phyloP scores from a whole-genome alignment of 1,284 basidiomycete genomes.

The Ceratobasidium sp. region DNA sequence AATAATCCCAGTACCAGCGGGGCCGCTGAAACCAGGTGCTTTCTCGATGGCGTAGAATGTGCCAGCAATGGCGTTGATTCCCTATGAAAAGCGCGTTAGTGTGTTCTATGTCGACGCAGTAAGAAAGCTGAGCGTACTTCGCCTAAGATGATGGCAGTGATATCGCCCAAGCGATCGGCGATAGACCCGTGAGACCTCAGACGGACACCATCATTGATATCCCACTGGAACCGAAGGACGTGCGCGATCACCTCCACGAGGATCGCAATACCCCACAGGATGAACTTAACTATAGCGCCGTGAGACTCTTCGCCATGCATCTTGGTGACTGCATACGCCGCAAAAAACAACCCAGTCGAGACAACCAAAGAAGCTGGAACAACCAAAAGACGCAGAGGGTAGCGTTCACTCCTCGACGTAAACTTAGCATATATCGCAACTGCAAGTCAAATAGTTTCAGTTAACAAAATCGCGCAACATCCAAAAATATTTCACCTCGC shows the following conservation, averaged over 20 bases:
- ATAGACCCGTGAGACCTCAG: constrained; percentile 26
- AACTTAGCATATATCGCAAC: constrained; percentile 38
- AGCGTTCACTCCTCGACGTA: background rate
- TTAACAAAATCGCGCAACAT: background rate
- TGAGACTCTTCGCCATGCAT: background rate
- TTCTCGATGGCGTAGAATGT: constrained; percentile 26
- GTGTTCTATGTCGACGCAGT: background rate
- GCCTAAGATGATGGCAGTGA: constrained; percentile 32
- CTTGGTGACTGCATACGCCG: background rate
- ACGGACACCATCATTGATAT: constrained; percentile 15
- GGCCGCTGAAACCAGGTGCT: constrained; percentile 23
- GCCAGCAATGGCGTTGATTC: constrained; percentile 33
- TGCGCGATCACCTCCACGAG: constrained; percentile 29
- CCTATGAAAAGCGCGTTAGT: background rate
- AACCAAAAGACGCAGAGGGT: constrained; percentile 21
- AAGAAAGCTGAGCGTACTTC: background rate
- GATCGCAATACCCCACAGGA: background rate
- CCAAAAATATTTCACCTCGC: background rate
- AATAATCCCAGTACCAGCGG: background rate
- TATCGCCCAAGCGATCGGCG: background rate
- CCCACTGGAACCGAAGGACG: constrained; percentile 22
- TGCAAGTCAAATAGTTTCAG: background rate
- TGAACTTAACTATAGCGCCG: constrained; percentile 26
- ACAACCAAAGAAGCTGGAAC: constrained; percentile 10
- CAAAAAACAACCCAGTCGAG: constrained; percentile 24